Conservation (phyloP, 2,329 filamentous ascomycete genomes). For the Rhinocladiella mackenziei region DNA sequence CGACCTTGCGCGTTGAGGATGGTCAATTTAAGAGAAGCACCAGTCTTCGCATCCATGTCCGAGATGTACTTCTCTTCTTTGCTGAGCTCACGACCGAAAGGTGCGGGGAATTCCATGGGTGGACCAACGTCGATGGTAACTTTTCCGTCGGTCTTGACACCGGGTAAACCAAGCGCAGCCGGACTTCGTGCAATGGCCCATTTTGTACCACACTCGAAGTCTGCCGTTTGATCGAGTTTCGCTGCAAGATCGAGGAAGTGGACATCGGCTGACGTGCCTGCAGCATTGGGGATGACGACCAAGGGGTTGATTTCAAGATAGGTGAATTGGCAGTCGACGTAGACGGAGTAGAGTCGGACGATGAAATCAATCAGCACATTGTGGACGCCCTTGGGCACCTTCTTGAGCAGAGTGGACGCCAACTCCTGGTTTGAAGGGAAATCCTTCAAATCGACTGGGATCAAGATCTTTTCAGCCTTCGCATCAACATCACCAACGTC, state of each 20-base stretch:
- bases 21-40: conserved; percentile 96
- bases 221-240: conserved; percentile 97
- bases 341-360: conserved; percentile 94
- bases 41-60: conserved; percentile 98
- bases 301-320: conserved; percentile 99
- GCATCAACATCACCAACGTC: conserved; percentile 98
- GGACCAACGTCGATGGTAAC: conserved; percentile 93
- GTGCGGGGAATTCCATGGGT: conserved; percentile 97
- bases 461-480: conserved; percentile 97
- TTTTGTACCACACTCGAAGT: conserved; percentile 98
- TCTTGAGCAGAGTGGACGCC: conserved; percentile 75
- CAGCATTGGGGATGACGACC: conserved; percentile 92
- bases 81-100: conserved; percentile 95
- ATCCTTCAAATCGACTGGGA: conserved; percentile 89
- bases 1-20: conserved; percentile 88
- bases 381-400: conserved; percentile 92
- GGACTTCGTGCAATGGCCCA: conserved; percentile 95
- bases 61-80: conserved; percentile 99
- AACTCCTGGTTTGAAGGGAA: conserved; percentile 97
- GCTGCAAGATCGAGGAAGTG: conserved; percentile 98
- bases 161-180: conserved; percentile 77
- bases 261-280: conserved; percentile 86
- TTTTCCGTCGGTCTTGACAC: conserved; percentile 63
- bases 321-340: conserved; percentile 99
- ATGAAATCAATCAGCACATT: conserved; percentile 99